Evolutionary conservation across 1,139 yeast genomes (phyloP), one percentile per base, ranked within the genome.

Genomic region (Kodamaea sp.): DNA sequence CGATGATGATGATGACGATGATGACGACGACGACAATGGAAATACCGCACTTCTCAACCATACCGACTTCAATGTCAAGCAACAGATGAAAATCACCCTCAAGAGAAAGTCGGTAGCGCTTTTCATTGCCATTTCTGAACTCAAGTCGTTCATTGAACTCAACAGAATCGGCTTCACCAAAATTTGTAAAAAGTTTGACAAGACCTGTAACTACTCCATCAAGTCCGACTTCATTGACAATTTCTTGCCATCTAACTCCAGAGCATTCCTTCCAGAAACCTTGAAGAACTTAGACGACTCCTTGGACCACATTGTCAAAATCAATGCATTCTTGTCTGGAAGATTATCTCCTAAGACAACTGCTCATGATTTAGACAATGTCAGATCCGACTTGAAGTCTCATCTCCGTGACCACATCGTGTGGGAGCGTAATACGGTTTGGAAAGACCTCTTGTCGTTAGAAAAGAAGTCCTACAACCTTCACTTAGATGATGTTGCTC

Each of bases 391-490:
- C 50, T 71, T 90, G 41, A 76, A 83, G 42, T 71, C 87, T 11
- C 87, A 87, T 49, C 64, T 90, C 42, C 73, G 97, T 40, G 97
- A 90, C 51, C 95, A 89, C 59, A 86, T 90, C 31, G 96, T 89
- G 12, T 90, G 96, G 95, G 97, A 89, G 61, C 76, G 97, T 57
- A 88, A 88, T 58, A 90, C 97, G 0, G 97, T 90, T 15, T 90
- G 97, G 97, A 83, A 92, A 53, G 97, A 90, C 55, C 83, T 90
- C 87, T 83, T 89, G 55, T 92, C 92, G 9, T 63, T 89, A 52
- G 96, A 90, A 58, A 77, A 95, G 53, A 80, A 71, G 40, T 53
- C 62, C 15, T 65, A 67, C 43, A 59, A 61, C 39, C 50, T 64
- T 43, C 57, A 62, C 43, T 46, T 62, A 12, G 64, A 61, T 32